Base-by-base conservation (phyloP, 345 rosid species). In the Eucalyptus albens region DNA sequence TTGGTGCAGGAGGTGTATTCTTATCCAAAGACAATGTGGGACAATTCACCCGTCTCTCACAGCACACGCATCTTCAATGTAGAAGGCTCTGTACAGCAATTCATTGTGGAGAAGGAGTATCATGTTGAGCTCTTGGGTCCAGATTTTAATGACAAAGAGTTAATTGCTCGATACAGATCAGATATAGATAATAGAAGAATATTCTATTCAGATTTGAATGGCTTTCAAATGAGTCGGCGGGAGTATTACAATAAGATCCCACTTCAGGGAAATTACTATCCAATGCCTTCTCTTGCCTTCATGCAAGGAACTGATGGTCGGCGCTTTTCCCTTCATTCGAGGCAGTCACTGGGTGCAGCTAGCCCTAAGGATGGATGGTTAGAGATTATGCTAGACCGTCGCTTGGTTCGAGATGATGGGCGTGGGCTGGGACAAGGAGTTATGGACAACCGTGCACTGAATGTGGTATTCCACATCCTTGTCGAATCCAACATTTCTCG, bases 381-480 rank as follows among this genome's bases (percentile, higher is more conserved):
- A 50, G 99, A 98, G 95, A 95, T 98, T 90, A 97, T 98, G 99
- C 92, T 98, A 87, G 99, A 97, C 88, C 97, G 99, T 14, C 95
- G 99, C 56, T 92, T 98, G 89, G 90, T 89, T 7, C 94, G 91
- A 62, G 99, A 98, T 90, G 99, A 98, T 83, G 99, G 99, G 6
- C 99, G 99, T 92, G 99, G 99, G 89, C 97, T 98, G 19, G 99
- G 99, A 80, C 99, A 96, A 94, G 99, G 99, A 40, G 97, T 98
- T 91, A 92, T 93, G 94, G 99, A 97, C 89, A 98, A 98, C 89
- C 98, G 95, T 8, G 95, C 95, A 47, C 93, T 94, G 95, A 96
- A 94, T 55, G 95, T 95, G 65, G 92, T 96, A 65, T 97, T 97
- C 89, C 98, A 98, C 91, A 90, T 98, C 89, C 93, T 95, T 91